phyloP scores from a whole-genome alignment of 208 protist genomes.

The Wallacemonas sp. region DNA sequence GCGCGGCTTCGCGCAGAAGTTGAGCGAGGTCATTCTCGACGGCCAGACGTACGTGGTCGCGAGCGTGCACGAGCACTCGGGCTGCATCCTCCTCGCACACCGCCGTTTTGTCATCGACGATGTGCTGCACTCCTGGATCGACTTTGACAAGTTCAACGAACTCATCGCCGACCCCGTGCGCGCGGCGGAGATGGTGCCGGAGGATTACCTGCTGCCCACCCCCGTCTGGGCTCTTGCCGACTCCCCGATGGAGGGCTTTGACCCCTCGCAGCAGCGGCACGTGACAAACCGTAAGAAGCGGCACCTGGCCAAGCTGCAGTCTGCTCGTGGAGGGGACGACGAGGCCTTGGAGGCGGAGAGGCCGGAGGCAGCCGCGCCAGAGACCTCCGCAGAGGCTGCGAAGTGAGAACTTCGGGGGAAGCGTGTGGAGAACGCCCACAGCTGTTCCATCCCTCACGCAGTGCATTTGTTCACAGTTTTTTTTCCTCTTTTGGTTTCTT shows the following conservation, averaged over 20 bases:
- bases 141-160: slow-evolving; percentile 84
- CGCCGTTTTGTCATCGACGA: slow-evolving; percentile 67
- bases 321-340: neutral
- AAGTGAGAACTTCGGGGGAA: no score
- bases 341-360: slow-evolving; percentile 22
- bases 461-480: neutral
- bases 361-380: neutral
- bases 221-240: slow-evolving; percentile 74
- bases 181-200: slow-evolving; percentile 39
- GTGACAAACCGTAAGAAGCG: slow-evolving; percentile 55
- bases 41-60: slow-evolving; percentile 74
- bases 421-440: no score
- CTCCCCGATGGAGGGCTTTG: slow-evolving; percentile 78
- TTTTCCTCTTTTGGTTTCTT: slow-evolving; percentile 10
- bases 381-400: no score
- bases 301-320: slow-evolving; percentile 27
- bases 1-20: slow-evolving; percentile 63
- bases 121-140: slow-evolving; percentile 83
- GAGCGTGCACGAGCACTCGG: slow-evolving; percentile 89
- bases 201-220: slow-evolving; percentile 79
- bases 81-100: slow-evolving; percentile 86
- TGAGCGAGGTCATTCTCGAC: slow-evolving; percentile 61
- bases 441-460: no score
- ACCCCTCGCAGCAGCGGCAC: slow-evolving; percentile 76
- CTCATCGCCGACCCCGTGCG: slow-evolving; percentile 46